Percentiles rank a stretch among this genome's conserved stretches.
phyloP scores from a whole-genome alignment of 2,329 filamentous ascomycete species.

The Monosporascus sp. region DNA sequence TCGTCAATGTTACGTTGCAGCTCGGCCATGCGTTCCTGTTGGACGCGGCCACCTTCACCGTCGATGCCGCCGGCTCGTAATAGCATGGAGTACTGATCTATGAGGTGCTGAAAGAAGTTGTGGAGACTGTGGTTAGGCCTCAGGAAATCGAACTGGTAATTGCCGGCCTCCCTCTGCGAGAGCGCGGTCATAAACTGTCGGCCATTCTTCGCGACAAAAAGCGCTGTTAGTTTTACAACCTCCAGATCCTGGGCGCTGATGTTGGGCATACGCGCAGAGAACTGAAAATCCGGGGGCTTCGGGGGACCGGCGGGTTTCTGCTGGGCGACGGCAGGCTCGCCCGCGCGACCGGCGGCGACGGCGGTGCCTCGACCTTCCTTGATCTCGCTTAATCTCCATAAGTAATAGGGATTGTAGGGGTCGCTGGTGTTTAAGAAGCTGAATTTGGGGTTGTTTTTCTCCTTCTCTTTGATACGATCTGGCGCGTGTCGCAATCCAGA shows the following conservation, averaged over 20 bases:
- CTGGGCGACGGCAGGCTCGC: constrained; percentile 51
- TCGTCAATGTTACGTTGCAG: constrained; percentile 72
- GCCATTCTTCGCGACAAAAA: constrained; percentile 91
- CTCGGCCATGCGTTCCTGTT: constrained; percentile 67
- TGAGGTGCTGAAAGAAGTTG: constrained; percentile 87
- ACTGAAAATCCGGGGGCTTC: constrained; percentile 81
- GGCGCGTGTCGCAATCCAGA: constrained; percentile 3
- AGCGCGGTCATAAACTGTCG: constrained; percentile 86
- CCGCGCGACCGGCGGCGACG: constrained; percentile 69
- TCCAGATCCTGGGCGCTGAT: constrained; percentile 92
- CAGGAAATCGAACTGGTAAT: constrained; percentile 94
- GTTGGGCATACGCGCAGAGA: constrained; percentile 94
- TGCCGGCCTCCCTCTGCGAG: constrained; percentile 81
- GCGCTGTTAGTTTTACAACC: constrained; percentile 69
- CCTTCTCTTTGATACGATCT: constrained; percentile 79
- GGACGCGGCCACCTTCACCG: constrained; percentile 61
- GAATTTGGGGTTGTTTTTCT: constrained; percentile 82
- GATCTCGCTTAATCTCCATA: constrained; percentile 86
- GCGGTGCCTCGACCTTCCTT: constrained; percentile 76
- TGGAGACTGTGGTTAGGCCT: constrained; percentile 93
- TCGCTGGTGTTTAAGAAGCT: constrained; percentile 78
- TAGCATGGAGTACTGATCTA: constrained; percentile 88
- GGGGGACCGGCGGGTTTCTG: constrained; percentile 77
- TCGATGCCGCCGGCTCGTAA: constrained; percentile 64
- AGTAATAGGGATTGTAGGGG: constrained; percentile 82